phyloP scores from a whole-genome alignment of 208 protist species.

The Trypanosoma scelopori region DNA sequence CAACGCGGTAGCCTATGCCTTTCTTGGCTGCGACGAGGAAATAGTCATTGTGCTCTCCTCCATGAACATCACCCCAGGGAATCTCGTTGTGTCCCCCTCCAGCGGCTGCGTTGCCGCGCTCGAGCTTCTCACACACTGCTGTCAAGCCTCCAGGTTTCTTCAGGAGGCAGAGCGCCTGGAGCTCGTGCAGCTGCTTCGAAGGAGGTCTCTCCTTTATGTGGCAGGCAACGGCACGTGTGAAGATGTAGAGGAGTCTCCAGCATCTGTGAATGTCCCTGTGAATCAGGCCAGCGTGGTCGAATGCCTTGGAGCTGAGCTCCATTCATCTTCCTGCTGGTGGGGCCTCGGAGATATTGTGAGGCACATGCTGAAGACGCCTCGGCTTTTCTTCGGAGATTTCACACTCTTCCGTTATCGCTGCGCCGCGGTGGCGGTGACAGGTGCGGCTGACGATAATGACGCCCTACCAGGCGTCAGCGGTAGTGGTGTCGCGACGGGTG shows the following conservation, averaged over 20 bases:
- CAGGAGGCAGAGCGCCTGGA: slow-evolving; percentile 3
- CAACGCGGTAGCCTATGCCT: slow-evolving; percentile 23
- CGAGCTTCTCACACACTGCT: slow-evolving; percentile 7
- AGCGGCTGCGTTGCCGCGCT: neutral
- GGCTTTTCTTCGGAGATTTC: slow-evolving; percentile 28
- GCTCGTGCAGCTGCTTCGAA: neutral
- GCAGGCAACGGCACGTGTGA: neutral
- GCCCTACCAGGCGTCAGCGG: neutral
- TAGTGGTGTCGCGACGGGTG: neutral
- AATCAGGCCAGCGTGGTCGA: neutral
- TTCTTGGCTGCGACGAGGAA: slow-evolving; percentile 34
- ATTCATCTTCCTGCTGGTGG: slow-evolving; percentile 25
- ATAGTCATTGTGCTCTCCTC: slow-evolving; percentile 37
- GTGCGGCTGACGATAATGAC: neutral
- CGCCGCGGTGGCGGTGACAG: slow-evolving; percentile 29
- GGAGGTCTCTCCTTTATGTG: neutral
- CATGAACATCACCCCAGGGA: slow-evolving; percentile 37
- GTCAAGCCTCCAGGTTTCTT: neutral
- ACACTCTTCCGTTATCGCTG: slow-evolving; percentile 48
- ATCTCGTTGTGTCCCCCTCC: neutral
- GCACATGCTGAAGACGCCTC: slow-evolving; percentile 1
- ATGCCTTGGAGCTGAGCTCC: neutral
- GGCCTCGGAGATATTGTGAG: slow-evolving; percentile 14
- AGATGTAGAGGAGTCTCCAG: neutral
- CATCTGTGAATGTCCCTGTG: neutral